Conservation (phyloP, 225 moss, liverwort and hornwort genomes). For the Bryum argenteum region DNA sequence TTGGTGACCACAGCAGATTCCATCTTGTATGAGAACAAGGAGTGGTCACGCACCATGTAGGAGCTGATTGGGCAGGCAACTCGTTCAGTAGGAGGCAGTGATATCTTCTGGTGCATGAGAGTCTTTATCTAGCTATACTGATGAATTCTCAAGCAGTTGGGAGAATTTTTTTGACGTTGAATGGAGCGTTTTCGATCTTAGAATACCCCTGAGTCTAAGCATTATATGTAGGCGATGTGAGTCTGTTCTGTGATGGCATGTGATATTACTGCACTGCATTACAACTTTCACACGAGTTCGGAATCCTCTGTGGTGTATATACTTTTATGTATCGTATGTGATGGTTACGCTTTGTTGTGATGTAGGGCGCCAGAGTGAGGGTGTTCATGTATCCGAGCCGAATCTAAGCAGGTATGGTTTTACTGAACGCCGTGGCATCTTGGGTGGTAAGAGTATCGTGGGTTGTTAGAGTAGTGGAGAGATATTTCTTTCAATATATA, state of each 20-base stretch:
- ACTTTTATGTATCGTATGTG: background rate
- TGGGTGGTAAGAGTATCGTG: background rate
- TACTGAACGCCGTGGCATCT: background rate
- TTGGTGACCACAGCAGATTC: background rate
- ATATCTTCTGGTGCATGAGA: too few species aligned
- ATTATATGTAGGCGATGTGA: background rate
- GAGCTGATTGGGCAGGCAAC: background rate
- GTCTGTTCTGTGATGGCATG: background rate
- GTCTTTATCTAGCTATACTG: background rate
- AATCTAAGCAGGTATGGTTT: constrained; percentile 51
- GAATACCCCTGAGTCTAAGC: background rate
- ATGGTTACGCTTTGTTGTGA: background rate
- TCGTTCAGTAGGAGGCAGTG: background rate
- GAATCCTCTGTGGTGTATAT: background rate
- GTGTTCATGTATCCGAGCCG: constrained; percentile 93
- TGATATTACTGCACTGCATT: background rate
- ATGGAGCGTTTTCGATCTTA: background rate
- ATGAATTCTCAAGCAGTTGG: background rate
- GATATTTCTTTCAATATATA: background rate
- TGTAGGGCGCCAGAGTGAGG: constrained; percentile 88
- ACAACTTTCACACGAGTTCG: background rate
- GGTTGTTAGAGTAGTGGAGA: background rate
- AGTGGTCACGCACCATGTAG: background rate
- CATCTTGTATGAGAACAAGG: background rate
- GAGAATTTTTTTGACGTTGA: too few species aligned